Evolutionary conservation across 2,329 filamentous ascomycete genomes (phyloP), one percentile per base, ranked within the genome.

Genomic region (Aspergillus versicolor): DNA sequence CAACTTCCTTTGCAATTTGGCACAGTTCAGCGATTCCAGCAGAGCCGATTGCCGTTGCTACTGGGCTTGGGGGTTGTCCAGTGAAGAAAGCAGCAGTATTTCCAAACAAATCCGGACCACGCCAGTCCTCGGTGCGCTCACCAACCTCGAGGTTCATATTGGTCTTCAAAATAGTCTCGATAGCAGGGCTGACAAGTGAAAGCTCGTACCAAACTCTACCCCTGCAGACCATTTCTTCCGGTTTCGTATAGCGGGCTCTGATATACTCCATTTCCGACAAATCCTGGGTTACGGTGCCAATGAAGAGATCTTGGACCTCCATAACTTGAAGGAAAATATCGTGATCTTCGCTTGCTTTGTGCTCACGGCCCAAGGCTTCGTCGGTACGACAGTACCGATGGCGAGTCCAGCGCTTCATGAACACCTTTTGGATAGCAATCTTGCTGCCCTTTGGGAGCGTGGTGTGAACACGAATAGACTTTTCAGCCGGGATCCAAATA

Each of bases 191-290:
- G 8, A 73, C 61, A 11, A 79, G 57, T 1, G 75, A 75, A 3
- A 69, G 65, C 48, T 77, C 73, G 57, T 73, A 76, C 71, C 76
- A 77, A 3, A 74, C 65, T 5, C 68, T 65, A 13, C 68, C 69
- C 4, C 62, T 63, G 6, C 61, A 59, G n/a, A 70, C 60, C 70
- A 76, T 73, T 3, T 72, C 65, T 3, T 63, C 51, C 5, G 63
- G 43, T 12, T 54, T 41, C 3, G 52, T 54, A 22, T 68, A 69
- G 15, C 67, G 67, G 11, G 70, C 70, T 37, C 68, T 68, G 30
- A 73, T 61, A 3, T 66, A 59, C 13, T 61, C 58, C 12, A 61
- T 59, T 41, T 73, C 67, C 1, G 59, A 44, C 1, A 57, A 41
- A 37, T 61, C 58, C 5, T 37, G 27, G 17, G 11, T 24, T 9